Percentiles rank a stretch among this genome's conserved stretches.
Evolutionary conservation across 371 early-diverging fungal species (phyloP).

Genomic region (Massospora cicadina): DNA sequence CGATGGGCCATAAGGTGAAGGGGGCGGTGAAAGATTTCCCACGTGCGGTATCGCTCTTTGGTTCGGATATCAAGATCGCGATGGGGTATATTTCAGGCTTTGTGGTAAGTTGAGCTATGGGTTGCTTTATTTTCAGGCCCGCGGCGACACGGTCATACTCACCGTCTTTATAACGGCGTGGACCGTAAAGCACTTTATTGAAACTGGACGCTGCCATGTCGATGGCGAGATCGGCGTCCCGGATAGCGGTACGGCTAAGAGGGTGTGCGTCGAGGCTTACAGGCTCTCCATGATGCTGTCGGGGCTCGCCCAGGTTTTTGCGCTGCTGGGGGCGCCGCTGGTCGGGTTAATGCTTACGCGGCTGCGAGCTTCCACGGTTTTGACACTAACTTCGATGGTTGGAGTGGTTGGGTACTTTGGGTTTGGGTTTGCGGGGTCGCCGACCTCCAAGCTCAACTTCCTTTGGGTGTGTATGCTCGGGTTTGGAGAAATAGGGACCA

Average conservation of each 20-base stretch:
- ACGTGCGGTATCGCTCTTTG: constrained; percentile 17
- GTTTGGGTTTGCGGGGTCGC: constrained; percentile 33
- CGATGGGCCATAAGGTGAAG: not conserved
- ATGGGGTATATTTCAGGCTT: constrained; percentile 37
- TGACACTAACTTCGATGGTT: constrained; percentile 30
- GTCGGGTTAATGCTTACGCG: constrained; percentile 30
- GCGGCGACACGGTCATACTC: constrained; percentile 57
- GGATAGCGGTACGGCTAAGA: constrained; percentile 14
- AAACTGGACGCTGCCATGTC: constrained; percentile 26
- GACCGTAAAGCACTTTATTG: constrained; percentile 41
- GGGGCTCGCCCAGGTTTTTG: constrained; percentile 49
- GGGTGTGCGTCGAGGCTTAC: constrained; percentile 21
- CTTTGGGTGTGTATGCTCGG: constrained; percentile 37
- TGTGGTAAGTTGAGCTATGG: constrained; percentile 21
- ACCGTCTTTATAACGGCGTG: constrained; percentile 56
- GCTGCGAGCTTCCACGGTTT: constrained; percentile 24
- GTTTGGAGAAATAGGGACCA: constrained; percentile 55
- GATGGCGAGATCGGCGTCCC: constrained; percentile 11
- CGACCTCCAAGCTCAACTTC: constrained; percentile 28
- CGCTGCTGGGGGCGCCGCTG: constrained; percentile 45
- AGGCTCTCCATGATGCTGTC: constrained; percentile 18
- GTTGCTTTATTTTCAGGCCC: constrained; percentile 22
- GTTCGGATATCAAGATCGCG: constrained; percentile 33
- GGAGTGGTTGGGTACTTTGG: constrained; percentile 38
- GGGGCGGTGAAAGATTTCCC: constrained; percentile 1